phyloP scores from a whole-genome alignment of 2,329 filamentous ascomycete species.

The Westerdykella aurantiaca region DNA sequence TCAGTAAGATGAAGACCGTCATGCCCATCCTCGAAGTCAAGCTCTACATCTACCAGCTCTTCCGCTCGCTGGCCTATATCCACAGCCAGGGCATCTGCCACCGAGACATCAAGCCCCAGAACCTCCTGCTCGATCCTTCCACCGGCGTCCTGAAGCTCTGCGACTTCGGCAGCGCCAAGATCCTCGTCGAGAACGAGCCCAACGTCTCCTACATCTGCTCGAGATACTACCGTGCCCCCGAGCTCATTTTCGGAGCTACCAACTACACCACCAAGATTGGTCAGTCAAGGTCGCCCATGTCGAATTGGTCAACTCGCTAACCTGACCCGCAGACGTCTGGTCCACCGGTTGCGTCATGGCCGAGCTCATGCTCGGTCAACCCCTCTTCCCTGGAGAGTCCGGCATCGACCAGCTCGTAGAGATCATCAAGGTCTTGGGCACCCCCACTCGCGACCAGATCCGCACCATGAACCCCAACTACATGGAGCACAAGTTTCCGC shows the following conservation, averaged over 20 bases:
- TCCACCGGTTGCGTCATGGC: constrained; percentile 99
- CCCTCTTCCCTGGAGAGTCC: constrained; percentile 94
- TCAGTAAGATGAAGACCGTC: constrained; percentile 99
- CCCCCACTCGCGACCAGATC: constrained; percentile 94
- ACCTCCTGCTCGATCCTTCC: constrained; percentile 84
- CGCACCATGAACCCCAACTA: constrained; percentile 99
- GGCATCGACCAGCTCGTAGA: constrained; percentile 98
- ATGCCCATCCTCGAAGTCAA: constrained; percentile 99
- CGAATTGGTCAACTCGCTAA: constrained; percentile 15
- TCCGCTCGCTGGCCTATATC: constrained; percentile 96
- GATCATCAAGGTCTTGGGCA: constrained; percentile 98
- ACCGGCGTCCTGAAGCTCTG: constrained; percentile 94
- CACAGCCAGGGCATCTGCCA: constrained; percentile 99
- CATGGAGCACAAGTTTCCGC: constrained; percentile 99
- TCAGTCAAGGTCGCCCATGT: constrained; percentile 46
- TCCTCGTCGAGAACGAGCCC: constrained; percentile 95
- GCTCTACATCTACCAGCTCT: constrained; percentile 99
- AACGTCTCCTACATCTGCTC: constrained; percentile 99
- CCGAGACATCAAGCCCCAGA: constrained; percentile 98
- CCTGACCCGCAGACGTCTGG: constrained; percentile 72
- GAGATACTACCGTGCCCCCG: constrained; percentile 94
- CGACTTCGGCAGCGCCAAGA: constrained; percentile 98
- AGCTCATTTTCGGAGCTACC: constrained; percentile 96
- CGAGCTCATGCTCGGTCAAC: constrained; percentile 96
- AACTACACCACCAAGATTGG: constrained; percentile 99